Evolutionary conservation across 306 rosid genomes (phyloP).

Genomic region (Arachis stenosperma): DNA sequence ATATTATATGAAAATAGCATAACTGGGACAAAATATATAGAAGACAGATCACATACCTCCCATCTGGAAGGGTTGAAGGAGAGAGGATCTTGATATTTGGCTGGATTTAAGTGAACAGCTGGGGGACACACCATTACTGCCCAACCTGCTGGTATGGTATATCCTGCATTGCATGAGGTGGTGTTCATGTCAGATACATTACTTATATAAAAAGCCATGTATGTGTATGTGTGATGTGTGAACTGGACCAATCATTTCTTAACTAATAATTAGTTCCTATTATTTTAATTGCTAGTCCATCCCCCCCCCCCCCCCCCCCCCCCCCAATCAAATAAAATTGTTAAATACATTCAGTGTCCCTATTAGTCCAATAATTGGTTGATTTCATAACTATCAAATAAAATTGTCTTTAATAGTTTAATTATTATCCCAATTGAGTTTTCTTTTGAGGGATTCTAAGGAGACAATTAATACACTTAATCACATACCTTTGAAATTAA

Average conservation of each 20-base stretch:
- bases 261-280: slow-evolving; percentile 9
- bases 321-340: background rate
- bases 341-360: slow-evolving; percentile 1
- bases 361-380: slow-evolving; percentile 28
- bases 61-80: slow-evolving; percentile 89
- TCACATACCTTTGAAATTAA: slow-evolving; percentile 74
- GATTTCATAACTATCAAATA: slow-evolving; percentile 6
- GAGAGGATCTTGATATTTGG: slow-evolving; percentile 76
- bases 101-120: slow-evolving; percentile 88
- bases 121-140: slow-evolving; percentile 98
- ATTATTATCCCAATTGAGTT: too few relatives aligned
- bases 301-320: too few relatives aligned
- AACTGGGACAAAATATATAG: background rate
- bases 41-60: slow-evolving; percentile 54
- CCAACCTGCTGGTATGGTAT: slow-evolving; percentile 95
- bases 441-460: too few relatives aligned
- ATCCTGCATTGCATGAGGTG: slow-evolving; percentile 55
- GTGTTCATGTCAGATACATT: slow-evolving; percentile 36
- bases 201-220: slow-evolving; percentile 32
- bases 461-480: too few relatives aligned
- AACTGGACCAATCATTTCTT: slow-evolving; percentile 15
- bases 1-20: too few relatives aligned
- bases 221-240: slow-evolving; percentile 17
- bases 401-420: background rate
- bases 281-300: slow-evolving; percentile 6